A percentile compares a stretch with the other conserved stretches of the same genome.
Conservation (phyloP, 2,329 filamentous ascomycete genomes). For the Juglanconis juglandina region DNA sequence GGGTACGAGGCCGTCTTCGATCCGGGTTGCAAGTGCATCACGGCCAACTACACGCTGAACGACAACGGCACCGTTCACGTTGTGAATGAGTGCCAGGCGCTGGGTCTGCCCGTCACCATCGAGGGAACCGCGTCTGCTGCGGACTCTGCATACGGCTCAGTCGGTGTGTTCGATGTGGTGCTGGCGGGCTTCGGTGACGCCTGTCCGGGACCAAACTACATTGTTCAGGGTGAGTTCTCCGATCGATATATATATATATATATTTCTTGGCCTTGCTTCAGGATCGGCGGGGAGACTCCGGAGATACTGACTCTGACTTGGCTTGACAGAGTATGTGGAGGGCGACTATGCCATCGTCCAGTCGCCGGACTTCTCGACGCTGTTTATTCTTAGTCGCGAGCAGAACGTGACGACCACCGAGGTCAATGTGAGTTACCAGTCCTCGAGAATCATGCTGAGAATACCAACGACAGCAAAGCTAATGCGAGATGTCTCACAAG, state of each 20-base stretch:
- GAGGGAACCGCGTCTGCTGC: conserved; percentile 16
- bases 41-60: conserved; percentile 20
- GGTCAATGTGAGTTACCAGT: conserved; percentile 15
- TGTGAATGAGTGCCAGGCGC: conserved; percentile 18
- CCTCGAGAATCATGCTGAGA: neutral
- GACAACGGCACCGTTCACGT: conserved; percentile 20
- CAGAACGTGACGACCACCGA: conserved; percentile 17
- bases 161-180: conserved; percentile 19
- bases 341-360: conserved; percentile 21
- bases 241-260: too few species aligned
- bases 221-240: conserved; percentile 21
- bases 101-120: conserved; percentile 17
- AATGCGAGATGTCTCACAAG: neutral
- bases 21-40: conserved; percentile 19
- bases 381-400: conserved; percentile 21
- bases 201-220: conserved; percentile 22
- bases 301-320: neutral
- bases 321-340: conserved; percentile 17
- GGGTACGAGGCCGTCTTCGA: conserved; percentile 19
- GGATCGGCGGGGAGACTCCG: too few species aligned
- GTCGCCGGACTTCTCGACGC: conserved; percentile 16
- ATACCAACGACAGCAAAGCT: neutral
- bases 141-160: conserved; percentile 18
- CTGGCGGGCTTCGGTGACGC: conserved; percentile 15
- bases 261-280: too few species aligned